Evolutionary conservation across 208 protist genomes (phyloP).

Genomic region (Trypanosoma cruzi): DNA sequence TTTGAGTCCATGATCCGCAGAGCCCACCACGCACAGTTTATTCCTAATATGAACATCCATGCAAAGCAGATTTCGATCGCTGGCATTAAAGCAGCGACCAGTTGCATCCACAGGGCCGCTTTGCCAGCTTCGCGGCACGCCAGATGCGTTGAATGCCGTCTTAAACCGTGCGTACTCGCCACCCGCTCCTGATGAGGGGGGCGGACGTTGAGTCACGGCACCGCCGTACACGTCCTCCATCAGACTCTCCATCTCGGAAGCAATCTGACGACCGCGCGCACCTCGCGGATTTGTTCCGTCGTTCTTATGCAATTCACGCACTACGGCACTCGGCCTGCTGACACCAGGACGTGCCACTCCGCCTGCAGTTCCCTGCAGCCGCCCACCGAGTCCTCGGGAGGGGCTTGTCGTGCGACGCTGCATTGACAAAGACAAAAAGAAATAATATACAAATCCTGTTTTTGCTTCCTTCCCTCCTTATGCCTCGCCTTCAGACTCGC

Average conservation of each 20-base stretch:
- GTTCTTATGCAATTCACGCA: conserved; percentile 38
- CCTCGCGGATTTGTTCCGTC: conserved; percentile 34
- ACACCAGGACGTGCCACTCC: conserved; percentile 16
- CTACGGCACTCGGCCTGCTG: conserved; percentile 26
- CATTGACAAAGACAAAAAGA: conserved; percentile 10
- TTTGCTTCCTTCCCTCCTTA: not conserved
- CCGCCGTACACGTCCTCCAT: conserved; percentile 65
- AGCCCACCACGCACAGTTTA: conserved; percentile 70
- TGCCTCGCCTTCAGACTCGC: not conserved
- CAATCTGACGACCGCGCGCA: conserved; percentile 43
- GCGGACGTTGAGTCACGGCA: conserved; percentile 24
- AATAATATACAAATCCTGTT: not conserved
- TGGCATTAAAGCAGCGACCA: conserved; percentile 75
- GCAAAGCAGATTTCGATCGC: conserved; percentile 84
- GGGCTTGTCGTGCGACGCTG: conserved; percentile 20
- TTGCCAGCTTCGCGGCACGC: conserved; percentile 37
- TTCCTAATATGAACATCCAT: conserved; percentile 66
- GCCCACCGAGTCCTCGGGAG: conserved; percentile 4
- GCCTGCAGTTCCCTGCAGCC: conserved; percentile 3
- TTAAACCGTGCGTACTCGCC: conserved; percentile 26
- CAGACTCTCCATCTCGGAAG: conserved; percentile 54
- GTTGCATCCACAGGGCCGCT: conserved; percentile 45
- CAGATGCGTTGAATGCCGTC: conserved; percentile 15
- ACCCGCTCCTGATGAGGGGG: not conserved
- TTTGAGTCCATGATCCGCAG: conserved; percentile 84